Evolutionary conservation across 352 stramenopile genomes (phyloP).

Genomic region (Phytophthora parvispora): DNA sequence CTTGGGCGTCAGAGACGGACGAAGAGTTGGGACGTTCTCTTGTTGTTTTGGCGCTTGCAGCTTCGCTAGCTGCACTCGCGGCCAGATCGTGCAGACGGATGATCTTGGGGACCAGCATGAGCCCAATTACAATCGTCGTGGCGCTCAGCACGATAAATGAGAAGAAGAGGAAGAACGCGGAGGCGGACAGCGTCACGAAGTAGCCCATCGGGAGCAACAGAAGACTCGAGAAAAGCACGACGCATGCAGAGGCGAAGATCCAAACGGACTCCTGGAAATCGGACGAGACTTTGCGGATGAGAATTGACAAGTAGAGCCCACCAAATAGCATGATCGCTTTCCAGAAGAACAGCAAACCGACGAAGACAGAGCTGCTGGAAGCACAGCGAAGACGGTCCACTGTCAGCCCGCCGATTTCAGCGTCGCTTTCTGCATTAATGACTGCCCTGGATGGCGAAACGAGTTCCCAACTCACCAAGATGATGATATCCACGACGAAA

Average conservation of each 20-base stretch:
- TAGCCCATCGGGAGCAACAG: conserved; percentile 58
- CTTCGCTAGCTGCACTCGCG: conserved; percentile 8
- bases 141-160: conserved; percentile 33
- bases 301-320: conserved; percentile 57
- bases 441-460: conserved; percentile 29
- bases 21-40: conserved; percentile 8
- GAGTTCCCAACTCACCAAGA: conserved; percentile 42
- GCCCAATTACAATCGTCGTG: conserved; percentile 38
- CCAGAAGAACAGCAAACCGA: conserved; percentile 48
- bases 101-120: conserved; percentile 54
- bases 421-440: conserved; percentile 8
- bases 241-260: conserved; percentile 58
- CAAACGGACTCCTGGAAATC: conserved; percentile 67
- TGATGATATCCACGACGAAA: conserved; percentile 41
- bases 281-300: conserved; percentile 58
- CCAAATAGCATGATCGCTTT: conserved; percentile 50
- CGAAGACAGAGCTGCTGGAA: conserved; percentile 49
- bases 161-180: conserved; percentile 50
- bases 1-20: conserved; percentile 13
- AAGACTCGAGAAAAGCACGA: conserved; percentile 51
- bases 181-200: conserved; percentile 47
- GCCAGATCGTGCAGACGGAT: conserved; percentile 29
- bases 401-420: conserved; percentile 28
- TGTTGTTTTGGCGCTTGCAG: conserved; percentile 2
- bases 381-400: conserved; percentile 40